phyloP scores from a whole-genome alignment of 2,329 filamentous ascomycete species.

The Penicillium italicum region DNA sequence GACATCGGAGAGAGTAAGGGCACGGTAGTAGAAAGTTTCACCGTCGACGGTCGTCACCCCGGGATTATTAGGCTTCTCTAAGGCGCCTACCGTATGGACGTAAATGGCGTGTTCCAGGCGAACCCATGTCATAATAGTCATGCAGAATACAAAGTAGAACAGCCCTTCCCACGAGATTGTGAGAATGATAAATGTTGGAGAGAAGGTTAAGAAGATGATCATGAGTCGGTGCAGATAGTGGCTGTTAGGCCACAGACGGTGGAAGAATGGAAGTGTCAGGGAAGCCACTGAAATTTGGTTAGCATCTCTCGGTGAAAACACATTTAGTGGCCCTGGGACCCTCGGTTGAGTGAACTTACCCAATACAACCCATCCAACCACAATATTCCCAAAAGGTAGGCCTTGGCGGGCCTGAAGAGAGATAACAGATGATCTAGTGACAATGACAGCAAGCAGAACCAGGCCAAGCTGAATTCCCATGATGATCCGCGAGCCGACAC shows the following conservation, averaged over 20 bases:
- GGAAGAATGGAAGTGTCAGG: constrained; percentile 73
- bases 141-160: constrained; percentile 87
- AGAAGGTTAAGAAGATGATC: constrained; percentile 86
- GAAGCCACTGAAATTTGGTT: constrained; percentile 57
- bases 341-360: constrained; percentile 48
- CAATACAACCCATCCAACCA: constrained; percentile 77
- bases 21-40: constrained; percentile 51
- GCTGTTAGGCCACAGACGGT: constrained; percentile 73
- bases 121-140: constrained; percentile 82
- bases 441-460: constrained; percentile 73
- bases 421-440: constrained; percentile 80
- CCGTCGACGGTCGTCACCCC: constrained; percentile 35
- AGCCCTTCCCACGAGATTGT: constrained; percentile 96
- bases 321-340: background rate
- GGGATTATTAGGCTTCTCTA: constrained; percentile 26
- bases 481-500: constrained; percentile 39
- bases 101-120: constrained; percentile 80
- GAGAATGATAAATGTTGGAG: constrained; percentile 89
- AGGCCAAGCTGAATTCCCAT: constrained; percentile 64
- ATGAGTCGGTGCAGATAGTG: constrained; percentile 88
- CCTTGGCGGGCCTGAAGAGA: constrained; percentile 83
- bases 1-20: constrained; percentile 75
- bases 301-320: background rate
- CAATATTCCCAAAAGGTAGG: constrained; percentile 80
- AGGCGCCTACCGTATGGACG: constrained; percentile 37